Conservation (phyloP, 352 stramenopile genomes). For the Pythium phragmiticola region DNA sequence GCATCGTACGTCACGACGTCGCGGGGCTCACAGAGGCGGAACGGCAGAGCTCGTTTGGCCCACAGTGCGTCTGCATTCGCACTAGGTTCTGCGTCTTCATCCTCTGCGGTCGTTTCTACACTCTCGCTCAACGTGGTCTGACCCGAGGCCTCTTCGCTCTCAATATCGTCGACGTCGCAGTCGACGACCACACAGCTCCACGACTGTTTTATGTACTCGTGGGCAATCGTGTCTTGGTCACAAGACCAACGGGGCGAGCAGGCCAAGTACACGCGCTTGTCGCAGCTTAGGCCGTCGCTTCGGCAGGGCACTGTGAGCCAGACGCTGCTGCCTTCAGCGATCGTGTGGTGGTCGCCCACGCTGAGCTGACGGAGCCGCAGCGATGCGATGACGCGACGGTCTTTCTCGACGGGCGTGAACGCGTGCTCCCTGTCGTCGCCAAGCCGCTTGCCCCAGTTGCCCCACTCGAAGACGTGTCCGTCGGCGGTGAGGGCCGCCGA, state of each 20-base stretch:
- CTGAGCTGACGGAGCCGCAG: constrained; percentile 44
- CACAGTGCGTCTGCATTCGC: constrained; percentile 9
- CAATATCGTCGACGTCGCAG: constrained; percentile 55
- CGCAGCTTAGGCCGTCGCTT: neutral
- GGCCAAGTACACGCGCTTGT: constrained; percentile 28
- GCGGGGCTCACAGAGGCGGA: constrained; percentile 1
- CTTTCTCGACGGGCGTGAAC: constrained; percentile 48
- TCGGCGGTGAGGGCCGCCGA: constrained; percentile 44
- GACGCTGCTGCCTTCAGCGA: constrained; percentile 62
- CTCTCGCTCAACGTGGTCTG: neutral
- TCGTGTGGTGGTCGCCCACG: constrained; percentile 52
- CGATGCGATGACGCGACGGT: constrained; percentile 7
- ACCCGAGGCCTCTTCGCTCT: constrained; percentile 19
- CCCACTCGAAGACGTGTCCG: constrained; percentile 61
- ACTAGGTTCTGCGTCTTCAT: neutral
- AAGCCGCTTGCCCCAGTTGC: constrained; percentile 59
- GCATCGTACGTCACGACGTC: constrained; percentile 20
- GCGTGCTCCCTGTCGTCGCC: constrained; percentile 57
- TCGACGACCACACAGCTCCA: constrained; percentile 47
- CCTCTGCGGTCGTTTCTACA: too few relatives aligned
- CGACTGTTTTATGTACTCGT: constrained; percentile 2
- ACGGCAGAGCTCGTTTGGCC: constrained; percentile 13
- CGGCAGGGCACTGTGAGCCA: constrained; percentile 44
- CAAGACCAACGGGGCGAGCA: constrained; percentile 30
- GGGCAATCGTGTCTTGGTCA: constrained; percentile 27